These are phyloP conservation scores for Sicyos baderoa DNA, from an alignment of 306 rosid genomes.

Conservation along the genomic window DNA sequence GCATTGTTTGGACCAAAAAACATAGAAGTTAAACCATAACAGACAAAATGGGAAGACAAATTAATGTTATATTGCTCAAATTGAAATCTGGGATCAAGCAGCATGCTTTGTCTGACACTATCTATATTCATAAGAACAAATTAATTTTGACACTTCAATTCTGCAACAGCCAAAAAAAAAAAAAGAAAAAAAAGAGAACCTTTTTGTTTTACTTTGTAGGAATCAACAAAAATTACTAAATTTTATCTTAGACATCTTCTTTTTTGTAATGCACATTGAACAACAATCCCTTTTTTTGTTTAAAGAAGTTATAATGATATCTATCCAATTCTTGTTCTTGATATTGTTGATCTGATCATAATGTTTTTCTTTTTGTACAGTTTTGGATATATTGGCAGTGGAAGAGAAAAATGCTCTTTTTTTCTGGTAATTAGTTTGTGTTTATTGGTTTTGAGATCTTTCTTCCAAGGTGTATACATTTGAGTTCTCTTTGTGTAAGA, in stretches of 20 bases:
- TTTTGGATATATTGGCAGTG: conserved; percentile 12
- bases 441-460: conserved; percentile 13
- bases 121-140: background rate
- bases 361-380: background rate
- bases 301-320: no score
- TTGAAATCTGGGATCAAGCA: conserved; percentile 14
- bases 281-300: no score
- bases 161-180: background rate
- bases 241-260: no score
- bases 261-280: no score
- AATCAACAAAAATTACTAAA: no score
- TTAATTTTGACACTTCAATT: conserved; percentile 1
- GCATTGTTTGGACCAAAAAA: conserved; percentile 14
- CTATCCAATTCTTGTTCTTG: background rate
- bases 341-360: background rate
- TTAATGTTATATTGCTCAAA: background rate
- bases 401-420: background rate
- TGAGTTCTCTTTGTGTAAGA: background rate
- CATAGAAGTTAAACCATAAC: background rate
- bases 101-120: conserved; percentile 15
- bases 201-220: background rate
- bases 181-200: background rate
- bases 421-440: background rate
- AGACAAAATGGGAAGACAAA: conserved; percentile 3
- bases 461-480: background rate